Evolutionary conservation across 2,329 filamentous ascomycete species (phyloP), one percentile per base, ranked within the genome.

Genomic region (Neonectria ditissima): DNA sequence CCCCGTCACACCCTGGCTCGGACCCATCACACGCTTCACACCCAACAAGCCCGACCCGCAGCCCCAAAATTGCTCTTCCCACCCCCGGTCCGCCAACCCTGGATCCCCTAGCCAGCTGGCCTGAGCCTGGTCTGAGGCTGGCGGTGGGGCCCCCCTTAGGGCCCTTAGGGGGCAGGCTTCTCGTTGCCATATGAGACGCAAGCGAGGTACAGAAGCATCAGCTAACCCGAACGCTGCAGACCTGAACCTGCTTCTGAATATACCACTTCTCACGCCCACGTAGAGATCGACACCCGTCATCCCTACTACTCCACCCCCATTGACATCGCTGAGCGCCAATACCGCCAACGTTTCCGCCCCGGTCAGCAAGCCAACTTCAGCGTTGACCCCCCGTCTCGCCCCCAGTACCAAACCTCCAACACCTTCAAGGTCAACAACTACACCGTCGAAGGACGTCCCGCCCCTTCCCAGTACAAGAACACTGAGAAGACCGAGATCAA

Each of bases 281-380:
- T 92, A 79, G 87, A 92, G 81, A 83, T 89, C 76, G 85, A 92
- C 79, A 75, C 74, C 69, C 78, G 80, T 73, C 80, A 81, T 75
- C 78, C 80, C 67, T 80, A 80, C 67, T 80, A 81, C 76, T 78
- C 83, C 73, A 83, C 79, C 72, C 80, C 84, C 71, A 84, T 91
- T 78, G 89, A 91, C 81, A 78, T 86, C 71, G 87, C 87, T 76
- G 89, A 91, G 81, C 87, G 86, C 80, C 84, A 89, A 80, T 90
- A 90, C 79, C 88, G 88, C 76, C 81, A 87, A 77, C 86, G 86
- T 70, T 82, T 84, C 80, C 86, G 87, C 72, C 83, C 85, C 70
- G 79, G 76, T 20, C 37, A 18, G 5, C 76, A 50, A 50, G 82
- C 82, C 78, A 73, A 78, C 67, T 71, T 77, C 69, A 75, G 76